phyloP scores from a whole-genome alignment of 768 basidiomycete genomes.

The Hydnomerulius pinastri region DNA sequence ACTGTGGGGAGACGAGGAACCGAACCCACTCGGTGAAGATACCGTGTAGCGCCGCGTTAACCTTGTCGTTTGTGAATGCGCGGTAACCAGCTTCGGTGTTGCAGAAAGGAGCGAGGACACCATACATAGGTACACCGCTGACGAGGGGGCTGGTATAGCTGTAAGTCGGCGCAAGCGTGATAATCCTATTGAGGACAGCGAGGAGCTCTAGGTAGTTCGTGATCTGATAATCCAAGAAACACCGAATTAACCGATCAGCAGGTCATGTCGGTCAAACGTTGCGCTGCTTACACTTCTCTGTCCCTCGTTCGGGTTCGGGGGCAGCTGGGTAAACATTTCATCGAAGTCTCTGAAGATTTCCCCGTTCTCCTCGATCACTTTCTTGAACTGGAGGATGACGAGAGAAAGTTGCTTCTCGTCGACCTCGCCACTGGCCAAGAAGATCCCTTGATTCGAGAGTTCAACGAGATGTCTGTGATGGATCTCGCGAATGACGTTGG shows the following conservation, averaged over 20 bases:
- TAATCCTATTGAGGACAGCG: conserved; percentile 16
- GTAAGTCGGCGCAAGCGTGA: conserved; percentile 17
- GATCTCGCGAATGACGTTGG: conserved; percentile 5
- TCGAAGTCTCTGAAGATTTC: conserved; percentile 23
- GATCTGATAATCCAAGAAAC: background rate
- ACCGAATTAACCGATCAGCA: background rate
- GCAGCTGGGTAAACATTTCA: conserved; percentile 24
- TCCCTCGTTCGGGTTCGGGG: background rate
- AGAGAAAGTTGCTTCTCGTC: conserved; percentile 11
- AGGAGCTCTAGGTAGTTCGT: conserved; percentile 26
- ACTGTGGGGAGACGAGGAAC: conserved; percentile 43
- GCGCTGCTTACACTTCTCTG: conserved; percentile 8
- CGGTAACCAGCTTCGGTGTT: conserved; percentile 22
- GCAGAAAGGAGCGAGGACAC: conserved; percentile 23
- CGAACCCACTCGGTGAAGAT: conserved; percentile 48
- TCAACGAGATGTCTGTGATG: conserved; percentile 29
- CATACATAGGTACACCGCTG: conserved; percentile 24
- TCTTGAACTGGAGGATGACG: conserved; percentile 21
- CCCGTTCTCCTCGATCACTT: conserved; percentile 23
- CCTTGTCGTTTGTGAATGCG: conserved; percentile 35
- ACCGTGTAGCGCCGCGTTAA: conserved; percentile 47
- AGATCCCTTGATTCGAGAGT: conserved; percentile 21
- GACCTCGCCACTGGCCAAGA: conserved; percentile 4
- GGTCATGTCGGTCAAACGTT: background rate
- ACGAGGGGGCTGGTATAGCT: conserved; percentile 24